Percentiles rank a stretch among this genome's conserved stretches.
phyloP scores from a whole-genome alignment of 768 basidiomycete species.

The Rickenella mellea region DNA sequence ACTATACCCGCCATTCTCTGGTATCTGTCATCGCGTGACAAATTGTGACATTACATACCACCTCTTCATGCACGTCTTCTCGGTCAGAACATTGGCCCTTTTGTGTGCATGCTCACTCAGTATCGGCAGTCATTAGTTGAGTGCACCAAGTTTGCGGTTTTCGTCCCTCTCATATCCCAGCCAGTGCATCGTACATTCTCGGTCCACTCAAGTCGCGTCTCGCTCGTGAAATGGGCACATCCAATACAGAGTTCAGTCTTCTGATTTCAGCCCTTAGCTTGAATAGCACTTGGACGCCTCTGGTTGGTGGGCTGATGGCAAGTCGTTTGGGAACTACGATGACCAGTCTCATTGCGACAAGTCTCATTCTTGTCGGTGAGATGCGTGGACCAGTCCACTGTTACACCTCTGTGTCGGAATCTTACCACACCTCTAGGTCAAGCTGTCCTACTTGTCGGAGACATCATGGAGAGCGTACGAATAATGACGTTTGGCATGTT shows the following conservation, averaged over 20 bases:
- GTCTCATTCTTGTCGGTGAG: slow-evolving; percentile 55
- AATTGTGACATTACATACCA: too few relatives aligned
- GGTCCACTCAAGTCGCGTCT: slow-evolving; percentile 71
- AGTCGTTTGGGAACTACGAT: slow-evolving; percentile 63
- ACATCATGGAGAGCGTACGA: slow-evolving; percentile 47
- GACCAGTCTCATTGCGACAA: slow-evolving; percentile 66
- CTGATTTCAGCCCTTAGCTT: slow-evolving; percentile 70
- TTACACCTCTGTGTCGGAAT: background rate
- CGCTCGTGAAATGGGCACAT: slow-evolving; percentile 59
- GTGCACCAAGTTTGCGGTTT: background rate
- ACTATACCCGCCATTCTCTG: too few relatives aligned
- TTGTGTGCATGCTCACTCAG: slow-evolving; percentile 66
- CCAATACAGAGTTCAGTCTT: slow-evolving; percentile 70
- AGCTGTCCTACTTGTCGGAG: slow-evolving; percentile 55
- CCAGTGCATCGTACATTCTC: slow-evolving; percentile 63
- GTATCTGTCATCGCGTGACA: too few relatives aligned
- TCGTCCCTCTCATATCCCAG: background rate
- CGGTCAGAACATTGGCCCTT: slow-evolving; percentile 52
- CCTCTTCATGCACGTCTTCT: too few relatives aligned
- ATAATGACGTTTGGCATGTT: slow-evolving; percentile 71
- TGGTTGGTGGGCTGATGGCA: slow-evolving; percentile 66
- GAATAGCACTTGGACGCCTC: slow-evolving; percentile 70
- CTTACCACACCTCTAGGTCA: slow-evolving; percentile 37
- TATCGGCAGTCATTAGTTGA: slow-evolving; percentile 68
- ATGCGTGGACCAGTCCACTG: background rate